Evolutionary conservation across 2,329 filamentous ascomycete genomes (phyloP).

Genomic region (Penicillium sclerotigenum): DNA sequence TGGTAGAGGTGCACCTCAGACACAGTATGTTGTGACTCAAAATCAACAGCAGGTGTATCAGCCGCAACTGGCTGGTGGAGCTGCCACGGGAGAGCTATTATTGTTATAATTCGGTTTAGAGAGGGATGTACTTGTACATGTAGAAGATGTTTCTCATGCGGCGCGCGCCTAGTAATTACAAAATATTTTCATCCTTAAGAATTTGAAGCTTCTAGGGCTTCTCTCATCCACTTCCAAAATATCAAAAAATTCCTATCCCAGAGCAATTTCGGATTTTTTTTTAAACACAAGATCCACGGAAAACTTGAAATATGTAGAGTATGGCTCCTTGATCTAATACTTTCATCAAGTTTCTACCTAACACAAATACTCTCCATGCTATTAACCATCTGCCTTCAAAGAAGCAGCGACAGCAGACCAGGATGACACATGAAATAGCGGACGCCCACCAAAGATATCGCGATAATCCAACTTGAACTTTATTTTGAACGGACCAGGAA

Average conservation of each 20-base stretch:
- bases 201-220: neutral
- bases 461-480: constrained; percentile 22
- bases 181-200: neutral
- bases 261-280: neutral
- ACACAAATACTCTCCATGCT: constrained; percentile 16
- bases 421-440: constrained; percentile 22
- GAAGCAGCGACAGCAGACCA: constrained; percentile 20
- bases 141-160: constrained; percentile 7
- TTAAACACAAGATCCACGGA: neutral
- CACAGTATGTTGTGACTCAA: constrained; percentile 71
- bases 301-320: constrained; percentile 7
- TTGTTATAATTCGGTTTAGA: constrained; percentile 50
- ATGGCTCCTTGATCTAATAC: constrained; percentile 24
- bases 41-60: constrained; percentile 74
- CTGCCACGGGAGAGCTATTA: constrained; percentile 69
- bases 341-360: constrained; percentile 28
- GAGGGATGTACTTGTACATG: constrained; percentile 14
- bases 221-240: neutral
- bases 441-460: constrained; percentile 27
- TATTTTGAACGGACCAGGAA: constrained; percentile 20
- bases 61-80: constrained; percentile 61
- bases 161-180: neutral
- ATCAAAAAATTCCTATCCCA: neutral
- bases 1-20: constrained; percentile 51
- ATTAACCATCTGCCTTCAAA: constrained; percentile 14